phyloP scores from a whole-genome alignment of 768 basidiomycete genomes.

The Daedalea quercina region DNA sequence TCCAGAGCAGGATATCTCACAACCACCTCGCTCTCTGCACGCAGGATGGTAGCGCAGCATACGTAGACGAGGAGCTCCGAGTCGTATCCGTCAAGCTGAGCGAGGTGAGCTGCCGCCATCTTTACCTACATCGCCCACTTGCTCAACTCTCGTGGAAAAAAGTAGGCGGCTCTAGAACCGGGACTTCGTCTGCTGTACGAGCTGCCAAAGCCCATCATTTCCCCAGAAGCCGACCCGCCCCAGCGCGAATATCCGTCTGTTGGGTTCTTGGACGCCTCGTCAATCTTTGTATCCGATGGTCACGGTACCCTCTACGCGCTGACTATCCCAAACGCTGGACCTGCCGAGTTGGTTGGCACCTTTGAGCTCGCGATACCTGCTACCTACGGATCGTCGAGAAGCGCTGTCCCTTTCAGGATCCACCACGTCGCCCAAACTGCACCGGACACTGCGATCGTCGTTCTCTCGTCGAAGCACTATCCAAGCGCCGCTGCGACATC shows the following conservation, averaged over 20 bases:
- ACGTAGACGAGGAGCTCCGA: constrained; percentile 58
- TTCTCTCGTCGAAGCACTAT: constrained; percentile 55
- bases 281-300: constrained; percentile 63
- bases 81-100: constrained; percentile 55
- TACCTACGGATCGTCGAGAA: constrained; percentile 17
- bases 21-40: constrained; percentile 63
- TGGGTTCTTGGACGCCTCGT: constrained; percentile 42
- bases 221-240: constrained; percentile 29
- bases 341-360: constrained; percentile 42
- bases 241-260: constrained; percentile 75
- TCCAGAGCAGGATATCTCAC: constrained; percentile 78
- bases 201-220: constrained; percentile 47
- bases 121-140: not conserved
- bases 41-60: constrained; percentile 44
- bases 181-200: constrained; percentile 52
- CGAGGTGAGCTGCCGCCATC: constrained; percentile 39
- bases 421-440: constrained; percentile 33
- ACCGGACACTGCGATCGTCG: constrained; percentile 33
- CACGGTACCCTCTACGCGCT: constrained; percentile 61
- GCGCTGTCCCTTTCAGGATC: constrained; percentile 35
- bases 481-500: constrained; percentile 4
- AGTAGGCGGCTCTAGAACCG: constrained; percentile 47
- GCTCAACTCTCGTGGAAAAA: constrained; percentile 9
- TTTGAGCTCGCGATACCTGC: constrained; percentile 36
- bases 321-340: constrained; percentile 30